These are phyloP conservation scores for Xylariaceae sp. DNA, from an alignment of 2,329 filamentous ascomycete species.

Conservation along the genomic window DNA sequence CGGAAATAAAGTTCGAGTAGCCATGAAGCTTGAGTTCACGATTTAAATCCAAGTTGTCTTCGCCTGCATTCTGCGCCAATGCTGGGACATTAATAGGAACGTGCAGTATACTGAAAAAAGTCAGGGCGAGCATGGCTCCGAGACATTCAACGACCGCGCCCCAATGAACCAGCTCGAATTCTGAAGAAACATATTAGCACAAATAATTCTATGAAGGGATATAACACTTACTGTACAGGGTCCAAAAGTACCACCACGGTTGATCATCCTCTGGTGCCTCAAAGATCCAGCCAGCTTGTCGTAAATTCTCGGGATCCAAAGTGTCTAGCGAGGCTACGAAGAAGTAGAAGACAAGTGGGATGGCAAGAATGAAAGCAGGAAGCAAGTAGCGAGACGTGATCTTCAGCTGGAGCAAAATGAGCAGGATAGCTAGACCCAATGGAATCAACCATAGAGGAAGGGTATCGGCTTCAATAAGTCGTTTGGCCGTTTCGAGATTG, in stretches of 20 bases:
- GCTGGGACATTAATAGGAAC: conserved; percentile 98
- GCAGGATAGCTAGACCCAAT: conserved; percentile 68
- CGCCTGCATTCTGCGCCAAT: conserved; percentile 81
- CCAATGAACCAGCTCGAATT: conserved; percentile 80
- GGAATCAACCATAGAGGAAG: conserved; percentile 81
- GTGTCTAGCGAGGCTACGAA: conserved; percentile 68
- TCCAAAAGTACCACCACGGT: conserved; percentile 98
- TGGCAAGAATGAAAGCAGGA: conserved; percentile 78
- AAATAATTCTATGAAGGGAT: too few species aligned
- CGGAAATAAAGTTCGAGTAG: conserved; percentile 87
- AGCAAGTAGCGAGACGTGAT: conserved; percentile 81
- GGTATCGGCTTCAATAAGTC: conserved; percentile 71
- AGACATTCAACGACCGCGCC: conserved; percentile 77
- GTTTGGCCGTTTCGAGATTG: conserved; percentile 70
- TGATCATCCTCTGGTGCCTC: conserved; percentile 78
- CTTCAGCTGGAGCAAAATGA: conserved; percentile 74
- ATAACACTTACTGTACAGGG: conserved; percentile 72
- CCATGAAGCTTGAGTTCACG: conserved; percentile 90
- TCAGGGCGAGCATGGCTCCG: conserved; percentile 93
- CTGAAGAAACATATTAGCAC: conserved; percentile 39
- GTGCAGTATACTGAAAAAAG: conserved; percentile 95
- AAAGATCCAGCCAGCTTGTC: conserved; percentile 85
- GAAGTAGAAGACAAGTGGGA: conserved; percentile 75
- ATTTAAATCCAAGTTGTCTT: conserved; percentile 90
- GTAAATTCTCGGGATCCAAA: conserved; percentile 65